Conservation (phyloP, 2,329 filamentous ascomycete genomes). For the Colletotrichum chlorophyti region DNA sequence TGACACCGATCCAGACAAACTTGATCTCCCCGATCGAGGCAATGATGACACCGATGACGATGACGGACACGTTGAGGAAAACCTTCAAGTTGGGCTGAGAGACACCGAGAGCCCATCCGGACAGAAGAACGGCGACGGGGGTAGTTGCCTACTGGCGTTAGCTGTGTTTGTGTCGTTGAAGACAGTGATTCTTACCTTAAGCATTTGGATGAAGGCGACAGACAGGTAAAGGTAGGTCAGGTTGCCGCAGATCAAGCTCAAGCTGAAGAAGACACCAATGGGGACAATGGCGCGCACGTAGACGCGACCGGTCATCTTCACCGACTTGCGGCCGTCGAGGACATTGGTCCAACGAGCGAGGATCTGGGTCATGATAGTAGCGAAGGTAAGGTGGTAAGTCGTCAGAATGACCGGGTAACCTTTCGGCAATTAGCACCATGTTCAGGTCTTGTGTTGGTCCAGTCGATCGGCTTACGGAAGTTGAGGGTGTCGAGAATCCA, state of each 20-base stretch:
- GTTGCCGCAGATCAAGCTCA: conserved; percentile 96
- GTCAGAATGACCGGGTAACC: conserved; percentile 83
- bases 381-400: conserved; percentile 94
- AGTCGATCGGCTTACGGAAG: conserved; percentile 62
- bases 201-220: conserved; percentile 98
- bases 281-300: conserved; percentile 94
- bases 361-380: conserved; percentile 92
- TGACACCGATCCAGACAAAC: conserved; percentile 81
- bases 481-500: conserved; percentile 88
- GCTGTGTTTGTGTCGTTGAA: not conserved
- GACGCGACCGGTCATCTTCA: conserved; percentile 95
- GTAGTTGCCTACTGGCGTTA: conserved; percentile 76
- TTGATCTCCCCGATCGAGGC: conserved; percentile 96
- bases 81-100: conserved; percentile 84
- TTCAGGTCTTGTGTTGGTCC: not conserved
- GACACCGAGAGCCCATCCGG: conserved; percentile 87
- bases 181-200: conserved; percentile 71
- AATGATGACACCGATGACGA: conserved; percentile 93
- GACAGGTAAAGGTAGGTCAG: conserved; percentile 94
- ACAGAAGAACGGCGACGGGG: conserved; percentile 89
- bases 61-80: conserved; percentile 91
- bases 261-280: conserved; percentile 93
- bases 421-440: conserved; percentile 55
- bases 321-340: conserved; percentile 92
- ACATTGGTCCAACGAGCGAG: conserved; percentile 88